Base-by-base conservation (phyloP, 2,329 filamentous ascomycete genomes). In the Dactylellina parvicollis region DNA sequence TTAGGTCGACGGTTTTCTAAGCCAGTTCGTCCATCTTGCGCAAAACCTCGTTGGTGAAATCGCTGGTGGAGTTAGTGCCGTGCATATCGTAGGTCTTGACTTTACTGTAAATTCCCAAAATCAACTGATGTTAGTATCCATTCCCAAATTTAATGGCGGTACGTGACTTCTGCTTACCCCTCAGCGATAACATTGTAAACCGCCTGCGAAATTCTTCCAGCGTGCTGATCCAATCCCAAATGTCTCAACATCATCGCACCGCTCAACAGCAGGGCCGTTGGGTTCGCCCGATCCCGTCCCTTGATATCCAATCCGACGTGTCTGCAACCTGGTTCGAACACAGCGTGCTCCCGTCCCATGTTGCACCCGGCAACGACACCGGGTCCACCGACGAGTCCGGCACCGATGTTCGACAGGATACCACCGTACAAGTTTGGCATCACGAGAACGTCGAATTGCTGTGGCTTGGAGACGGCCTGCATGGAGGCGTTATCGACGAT, bases 401-500 rank as follows among this genome's bases (percentile, higher is more conserved):
- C 94, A 78, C 93, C 94, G 80, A 99, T 96, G 88, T 99, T 99
- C 85, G 95, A 98, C 77, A 99, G 86, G 80, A 99, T 99, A 82
- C 94, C 93, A 83, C 94, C 94, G 87, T 98, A 98, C 81, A 98
- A 85, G 86, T 99, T 99, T 80, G 95, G 95, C 93, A 98, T 98
- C 82, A 99, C 95, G 90, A 99, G 92, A 79, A 99, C 95, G 82
- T 99, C 95, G 81, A 99, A 99, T 84, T 99, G 95, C 85, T 98
- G 95, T 75, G 95, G 95, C 77, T 88, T 87, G 78, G 92, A 93
- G 78, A 99, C 95, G 81, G 92, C 96, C 86, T 99, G 95, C 95
- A 99, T 99, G 80, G 92, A 96, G 80, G 95, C 95, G 84, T 99
- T 99, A 85, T 99, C 95, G 83, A 99, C 95, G 83, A 99, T 99